These are phyloP conservation scores for Alopecurus myosuroides DNA, from an alignment of 176 grass and related monocot species.

Conservation along the genomic window DNA sequence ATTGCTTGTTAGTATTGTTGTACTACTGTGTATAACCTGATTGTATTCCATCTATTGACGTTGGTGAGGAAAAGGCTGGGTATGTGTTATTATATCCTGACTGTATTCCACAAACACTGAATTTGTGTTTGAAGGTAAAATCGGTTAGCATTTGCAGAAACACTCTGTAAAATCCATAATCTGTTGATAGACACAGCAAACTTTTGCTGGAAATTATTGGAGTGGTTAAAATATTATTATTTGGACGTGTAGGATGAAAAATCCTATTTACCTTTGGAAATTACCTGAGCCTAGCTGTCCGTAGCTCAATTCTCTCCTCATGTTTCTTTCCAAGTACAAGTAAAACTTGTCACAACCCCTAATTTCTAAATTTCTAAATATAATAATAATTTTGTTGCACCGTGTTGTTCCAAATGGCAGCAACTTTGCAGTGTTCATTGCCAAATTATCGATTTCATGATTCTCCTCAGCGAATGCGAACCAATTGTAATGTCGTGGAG, in stretches of 20 bases:
- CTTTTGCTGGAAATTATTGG: not conserved
- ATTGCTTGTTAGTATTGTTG: not conserved
- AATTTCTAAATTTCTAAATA: not conserved
- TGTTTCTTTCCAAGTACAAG: not conserved
- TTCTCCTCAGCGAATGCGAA: not conserved
- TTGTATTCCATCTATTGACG: not conserved
- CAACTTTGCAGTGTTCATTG: not conserved
- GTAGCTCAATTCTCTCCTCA: not conserved
- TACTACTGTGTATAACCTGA: not conserved
- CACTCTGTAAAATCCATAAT: not conserved
- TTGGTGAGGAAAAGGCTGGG: not conserved
- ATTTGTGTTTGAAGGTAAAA: not conserved
- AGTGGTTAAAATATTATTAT: not conserved
- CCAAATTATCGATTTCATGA: not conserved
- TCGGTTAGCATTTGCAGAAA: not conserved
- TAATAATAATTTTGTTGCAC: not conserved
- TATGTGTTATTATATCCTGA: not conserved
- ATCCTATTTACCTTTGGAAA: not conserved
- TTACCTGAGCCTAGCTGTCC: not conserved
- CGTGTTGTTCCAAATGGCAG: not conserved
- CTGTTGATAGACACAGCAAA: not conserved
- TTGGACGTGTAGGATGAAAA: not conserved
- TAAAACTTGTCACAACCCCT: not conserved
- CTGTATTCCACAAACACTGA: not conserved
- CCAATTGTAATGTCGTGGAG: not conserved